Conservation (phyloP, 176 grass and related monocot species). For the Oryza rufipogon region DNA sequence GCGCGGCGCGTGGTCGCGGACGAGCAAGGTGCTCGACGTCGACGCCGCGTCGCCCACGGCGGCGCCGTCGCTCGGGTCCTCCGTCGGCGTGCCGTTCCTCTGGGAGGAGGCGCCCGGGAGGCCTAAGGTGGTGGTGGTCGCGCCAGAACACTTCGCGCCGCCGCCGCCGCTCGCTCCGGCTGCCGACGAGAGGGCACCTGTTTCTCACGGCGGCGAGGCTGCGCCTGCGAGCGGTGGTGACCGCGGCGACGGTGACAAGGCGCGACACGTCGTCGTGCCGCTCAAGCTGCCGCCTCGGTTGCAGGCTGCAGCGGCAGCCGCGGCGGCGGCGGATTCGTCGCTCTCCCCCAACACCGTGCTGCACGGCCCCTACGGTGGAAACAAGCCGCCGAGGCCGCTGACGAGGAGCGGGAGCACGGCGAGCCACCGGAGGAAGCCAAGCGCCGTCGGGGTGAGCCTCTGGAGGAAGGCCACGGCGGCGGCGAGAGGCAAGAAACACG, state of each 20-base stretch:
- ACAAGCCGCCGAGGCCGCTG: slow-evolving; percentile 18
- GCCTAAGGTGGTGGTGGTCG: slow-evolving; percentile 36
- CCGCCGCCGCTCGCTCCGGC: neutral
- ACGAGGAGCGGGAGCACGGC: slow-evolving; percentile 25
- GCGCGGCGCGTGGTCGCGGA: neutral
- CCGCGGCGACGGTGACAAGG: neutral
- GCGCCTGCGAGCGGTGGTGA: too few relatives aligned
- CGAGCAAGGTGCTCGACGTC: slow-evolving; percentile 1
- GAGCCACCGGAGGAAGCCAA: neutral
- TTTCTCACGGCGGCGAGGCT: too few relatives aligned
- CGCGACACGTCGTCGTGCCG: neutral
- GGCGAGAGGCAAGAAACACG: neutral
- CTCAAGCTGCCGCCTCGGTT: slow-evolving; percentile 73
- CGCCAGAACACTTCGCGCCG: neutral
- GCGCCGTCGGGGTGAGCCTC: neutral
- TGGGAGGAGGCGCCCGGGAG: slow-evolving; percentile 83
- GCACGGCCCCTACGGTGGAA: slow-evolving; percentile 35
- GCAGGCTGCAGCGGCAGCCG: neutral
- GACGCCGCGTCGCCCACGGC: slow-evolving; percentile 33
- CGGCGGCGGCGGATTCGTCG: neutral
- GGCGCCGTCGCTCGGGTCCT: slow-evolving; percentile 37
- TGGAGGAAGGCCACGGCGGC: slow-evolving; percentile 23
- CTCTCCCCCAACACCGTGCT: slow-evolving; percentile 31
- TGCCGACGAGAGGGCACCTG: neutral
- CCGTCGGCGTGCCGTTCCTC: slow-evolving; percentile 59